These are phyloP conservation scores for Eutrema salsugineum DNA, from an alignment of 441 rosid species.

Conservation along the genomic window DNA sequence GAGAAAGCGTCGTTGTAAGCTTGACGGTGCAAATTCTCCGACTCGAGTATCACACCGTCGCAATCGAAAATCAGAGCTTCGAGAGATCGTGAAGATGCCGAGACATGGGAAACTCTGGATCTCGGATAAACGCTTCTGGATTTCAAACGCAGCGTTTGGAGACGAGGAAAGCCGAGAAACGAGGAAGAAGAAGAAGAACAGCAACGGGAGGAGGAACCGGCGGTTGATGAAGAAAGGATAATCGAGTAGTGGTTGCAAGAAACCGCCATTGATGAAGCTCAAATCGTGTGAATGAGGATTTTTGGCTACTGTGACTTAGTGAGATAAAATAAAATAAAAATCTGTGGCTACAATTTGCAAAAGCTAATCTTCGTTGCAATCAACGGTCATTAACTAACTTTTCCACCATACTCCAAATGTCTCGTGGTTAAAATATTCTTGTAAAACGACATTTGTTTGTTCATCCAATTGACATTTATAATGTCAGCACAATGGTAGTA, in stretches of 20 bases:
- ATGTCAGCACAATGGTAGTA: background rate
- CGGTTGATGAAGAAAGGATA: constrained; percentile 13
- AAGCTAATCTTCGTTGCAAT: background rate
- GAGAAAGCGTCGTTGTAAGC: constrained; percentile 92
- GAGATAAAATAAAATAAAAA: background rate
- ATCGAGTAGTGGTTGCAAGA: constrained; percentile 14
- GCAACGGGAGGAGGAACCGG: background rate
- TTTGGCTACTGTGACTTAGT: background rate
- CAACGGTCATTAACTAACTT: constrained; percentile 26
- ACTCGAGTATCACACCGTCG: constrained; percentile 89
- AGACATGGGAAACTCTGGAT: constrained; percentile 15
- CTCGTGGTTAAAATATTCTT: background rate
- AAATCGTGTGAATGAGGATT: background rate
- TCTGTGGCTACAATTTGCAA: constrained; percentile 12
- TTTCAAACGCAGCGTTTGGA: constrained; percentile 27
- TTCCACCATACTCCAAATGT: background rate
- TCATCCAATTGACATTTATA: background rate
- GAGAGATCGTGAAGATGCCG: constrained; percentile 49
- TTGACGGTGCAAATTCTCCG: constrained; percentile 85
- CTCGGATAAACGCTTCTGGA: constrained; percentile 9
- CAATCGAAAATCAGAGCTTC: constrained; percentile 84
- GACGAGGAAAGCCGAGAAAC: background rate
- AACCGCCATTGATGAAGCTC: constrained; percentile 25
- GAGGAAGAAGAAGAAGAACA: background rate
- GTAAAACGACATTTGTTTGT: background rate